phyloP scores from a whole-genome alignment of 2,329 filamentous ascomycete genomes.

The Keithomyces neogunnii region DNA sequence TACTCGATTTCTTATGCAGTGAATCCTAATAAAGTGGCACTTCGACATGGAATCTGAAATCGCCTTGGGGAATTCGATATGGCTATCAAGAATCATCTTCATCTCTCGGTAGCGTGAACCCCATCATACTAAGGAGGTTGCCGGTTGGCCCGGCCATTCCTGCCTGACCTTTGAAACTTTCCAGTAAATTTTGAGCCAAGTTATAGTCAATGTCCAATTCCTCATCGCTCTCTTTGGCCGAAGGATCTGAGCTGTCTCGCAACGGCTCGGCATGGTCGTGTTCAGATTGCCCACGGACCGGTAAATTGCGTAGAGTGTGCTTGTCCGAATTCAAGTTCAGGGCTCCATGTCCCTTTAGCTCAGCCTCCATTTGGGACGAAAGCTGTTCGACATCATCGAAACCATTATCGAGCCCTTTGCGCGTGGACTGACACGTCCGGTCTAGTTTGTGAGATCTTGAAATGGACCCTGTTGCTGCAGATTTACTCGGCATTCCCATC shows the following conservation, averaged over 20 bases:
- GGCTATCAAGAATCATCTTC: constrained; percentile 43
- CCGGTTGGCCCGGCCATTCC: constrained; percentile 79
- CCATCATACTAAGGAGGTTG: constrained; percentile 82
- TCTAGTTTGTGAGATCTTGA: not conserved
- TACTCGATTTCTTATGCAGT: too few relatives aligned
- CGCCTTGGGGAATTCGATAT: not conserved
- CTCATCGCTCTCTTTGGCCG: constrained; percentile 43
- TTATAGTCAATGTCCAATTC: constrained; percentile 77
- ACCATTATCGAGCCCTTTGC: not conserved
- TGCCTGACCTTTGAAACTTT: constrained; percentile 85
- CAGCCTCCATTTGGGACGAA: constrained; percentile 61
- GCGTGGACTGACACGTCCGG: not conserved
- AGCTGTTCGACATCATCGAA: constrained; percentile 42
- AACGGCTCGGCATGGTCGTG: constrained; percentile 3
- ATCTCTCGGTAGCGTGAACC: constrained; percentile 71
- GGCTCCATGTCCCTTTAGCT: constrained; percentile 35
- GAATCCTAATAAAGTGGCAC: too few relatives aligned
- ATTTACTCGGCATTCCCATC: constrained; percentile 55
- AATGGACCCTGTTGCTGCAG: not conserved
- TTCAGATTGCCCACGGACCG: not conserved
- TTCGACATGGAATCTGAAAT: too few relatives aligned
- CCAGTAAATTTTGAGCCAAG: constrained; percentile 80
- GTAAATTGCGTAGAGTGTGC: constrained; percentile 14
- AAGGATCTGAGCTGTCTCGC: constrained; percentile 16
- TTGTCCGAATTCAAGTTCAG: constrained; percentile 34